Evolutionary conservation across 257 asterid species (phyloP).

Genomic region (Apocynum venetum): DNA sequence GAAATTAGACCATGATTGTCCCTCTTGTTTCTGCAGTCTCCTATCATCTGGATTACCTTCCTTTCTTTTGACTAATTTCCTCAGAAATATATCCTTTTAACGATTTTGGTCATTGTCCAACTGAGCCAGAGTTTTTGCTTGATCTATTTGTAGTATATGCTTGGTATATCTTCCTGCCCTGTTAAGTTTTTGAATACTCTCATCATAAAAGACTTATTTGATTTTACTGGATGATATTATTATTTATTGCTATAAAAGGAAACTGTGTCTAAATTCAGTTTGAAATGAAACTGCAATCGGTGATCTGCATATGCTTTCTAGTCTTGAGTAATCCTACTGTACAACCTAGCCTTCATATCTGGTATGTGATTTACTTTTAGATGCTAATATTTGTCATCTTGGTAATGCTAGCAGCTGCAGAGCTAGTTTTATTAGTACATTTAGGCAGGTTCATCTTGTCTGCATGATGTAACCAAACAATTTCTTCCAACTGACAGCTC

Average conservation of each 20-base stretch:
- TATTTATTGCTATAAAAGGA: neutral
- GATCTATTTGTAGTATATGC: neutral
- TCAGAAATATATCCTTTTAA: neutral
- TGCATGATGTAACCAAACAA: constrained; percentile 14
- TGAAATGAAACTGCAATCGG: no score
- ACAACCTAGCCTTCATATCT: neutral
- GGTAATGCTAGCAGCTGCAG: neutral
- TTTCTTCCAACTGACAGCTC: constrained; percentile 48
- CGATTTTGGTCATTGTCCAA: neutral
- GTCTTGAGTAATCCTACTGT: neutral
- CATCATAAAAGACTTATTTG: neutral
- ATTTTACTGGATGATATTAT: neutral
- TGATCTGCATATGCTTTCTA: neutral
- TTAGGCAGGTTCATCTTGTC: constrained; percentile 18
- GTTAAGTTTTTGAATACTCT: neutral
- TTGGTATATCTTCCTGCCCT: neutral
- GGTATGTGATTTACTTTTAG: neutral
- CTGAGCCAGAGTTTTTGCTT: neutral
- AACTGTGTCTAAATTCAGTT: neutral
- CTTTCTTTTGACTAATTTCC: neutral
- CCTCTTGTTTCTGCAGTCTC: neutral
- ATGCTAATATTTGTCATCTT: neutral
- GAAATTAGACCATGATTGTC: neutral
- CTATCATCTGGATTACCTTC: neutral
- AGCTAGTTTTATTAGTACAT: neutral